Evolutionary conservation across 768 basidiomycete species (phyloP).

Genomic region (Xerocomus spinulosus): DNA sequence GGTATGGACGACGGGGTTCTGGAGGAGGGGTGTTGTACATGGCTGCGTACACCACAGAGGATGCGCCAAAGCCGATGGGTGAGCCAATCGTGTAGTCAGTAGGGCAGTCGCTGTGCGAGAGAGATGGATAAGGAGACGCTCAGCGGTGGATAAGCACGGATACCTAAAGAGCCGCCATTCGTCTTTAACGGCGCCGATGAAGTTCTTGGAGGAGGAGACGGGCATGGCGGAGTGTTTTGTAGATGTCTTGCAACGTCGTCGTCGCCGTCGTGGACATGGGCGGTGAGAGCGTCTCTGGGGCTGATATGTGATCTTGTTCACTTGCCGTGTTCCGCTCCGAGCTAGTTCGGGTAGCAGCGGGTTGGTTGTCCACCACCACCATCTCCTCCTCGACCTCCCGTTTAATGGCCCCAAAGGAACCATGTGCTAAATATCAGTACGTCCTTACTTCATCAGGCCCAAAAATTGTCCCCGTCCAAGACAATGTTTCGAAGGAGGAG

Average conservation of each 20-base stretch:
- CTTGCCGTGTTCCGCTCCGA: slow-evolving; percentile 16
- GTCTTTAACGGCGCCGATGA: slow-evolving; percentile 80
- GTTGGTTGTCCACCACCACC: not conserved
- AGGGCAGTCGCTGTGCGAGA: slow-evolving; percentile 50
- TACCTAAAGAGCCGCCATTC: slow-evolving; percentile 82
- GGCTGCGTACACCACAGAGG: slow-evolving; percentile 85
- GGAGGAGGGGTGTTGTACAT: slow-evolving; percentile 46
- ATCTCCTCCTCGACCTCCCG: slow-evolving; percentile 1
- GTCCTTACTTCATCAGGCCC: slow-evolving; percentile 61
- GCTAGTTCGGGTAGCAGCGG: slow-evolving; percentile 12
- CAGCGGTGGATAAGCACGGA: not conserved
- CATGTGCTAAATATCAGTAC: slow-evolving; percentile 72
- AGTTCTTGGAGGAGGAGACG: slow-evolving; percentile 29
- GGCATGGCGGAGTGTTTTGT: slow-evolving; percentile 10
- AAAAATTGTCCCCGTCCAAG: slow-evolving; percentile 67
- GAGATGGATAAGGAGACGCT: not conserved
- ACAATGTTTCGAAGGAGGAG: slow-evolving; percentile 66
- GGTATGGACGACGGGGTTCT: slow-evolving; percentile 36
- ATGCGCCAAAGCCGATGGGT: slow-evolving; percentile 87
- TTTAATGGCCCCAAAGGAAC: slow-evolving; percentile 62
- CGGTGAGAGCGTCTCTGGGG: not conserved
- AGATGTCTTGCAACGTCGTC: not conserved
- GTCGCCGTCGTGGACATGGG: slow-evolving; percentile 2
- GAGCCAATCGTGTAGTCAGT: slow-evolving; percentile 71
- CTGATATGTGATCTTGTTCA: not conserved